Evolutionary conservation across 2,329 filamentous ascomycete species (phyloP), one percentile per base, ranked within the genome.

Genomic region (Verticillium tricorpus): DNA sequence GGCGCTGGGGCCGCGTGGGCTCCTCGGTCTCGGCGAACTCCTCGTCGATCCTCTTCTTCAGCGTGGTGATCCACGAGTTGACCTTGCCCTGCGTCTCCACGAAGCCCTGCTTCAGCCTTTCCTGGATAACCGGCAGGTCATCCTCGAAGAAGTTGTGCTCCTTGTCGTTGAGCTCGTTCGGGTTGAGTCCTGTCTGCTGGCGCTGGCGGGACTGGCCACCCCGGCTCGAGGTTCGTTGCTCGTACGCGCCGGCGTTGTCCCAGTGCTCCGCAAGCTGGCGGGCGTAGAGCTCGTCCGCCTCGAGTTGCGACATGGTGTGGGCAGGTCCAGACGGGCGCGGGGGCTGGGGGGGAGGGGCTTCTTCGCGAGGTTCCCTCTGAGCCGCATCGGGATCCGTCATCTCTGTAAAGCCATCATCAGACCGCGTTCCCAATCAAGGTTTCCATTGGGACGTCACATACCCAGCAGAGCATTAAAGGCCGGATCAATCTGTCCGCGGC

Each of bases 111-210:
- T 89, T 90, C 68, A 99, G 85, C 71, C 96, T 97, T 73, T 97
- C 92, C 67, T 89, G 89, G 72, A 99, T 97, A 58, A 94, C 88
- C 1, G 95, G 94, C 15, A 99, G 85, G 68, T 99, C 95, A 70
- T 99, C 95, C 69, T 99, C 95, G 68, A 98, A 86, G 76, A 99
- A 99, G 79, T 87, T 97, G 71, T 90, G 90, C 69, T 97, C 92
- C 57, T 85, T 86, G 58, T 92, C 88, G 15, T 87, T 55, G 37
- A 82, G 82, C n/a, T 80, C 81, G 62, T 80, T 76, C 11, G 22
- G 34, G 5, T 35, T 35, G 40, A 54, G 40, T 9, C 58, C 58
- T 68, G 80, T 78, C 70, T 81, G 73, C 63, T 77, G 82, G 68
- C 72, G 75, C 71, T 71, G 78, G 69, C 76, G 78, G 64, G 73